A percentile compares a stretch with the other conserved stretches of the same genome.
phyloP scores from a whole-genome alignment of 2,329 filamentous ascomycete species.

The Colletotrichum tropicale region DNA sequence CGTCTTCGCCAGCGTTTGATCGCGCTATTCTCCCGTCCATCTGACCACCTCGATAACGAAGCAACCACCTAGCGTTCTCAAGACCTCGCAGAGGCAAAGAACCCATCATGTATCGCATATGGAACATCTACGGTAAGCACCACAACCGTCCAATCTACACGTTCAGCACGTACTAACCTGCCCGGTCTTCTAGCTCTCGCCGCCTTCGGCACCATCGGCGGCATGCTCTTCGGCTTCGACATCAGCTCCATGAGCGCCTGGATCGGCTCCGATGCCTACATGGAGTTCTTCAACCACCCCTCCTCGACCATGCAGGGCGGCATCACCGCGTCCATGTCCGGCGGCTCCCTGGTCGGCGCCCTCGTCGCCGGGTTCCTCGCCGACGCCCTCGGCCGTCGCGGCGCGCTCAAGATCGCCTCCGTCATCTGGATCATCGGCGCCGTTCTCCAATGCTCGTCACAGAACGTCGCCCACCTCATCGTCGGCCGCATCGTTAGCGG shows the following conservation, averaged over 20 bases:
- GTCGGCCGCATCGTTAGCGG: slow-evolving; percentile 66
- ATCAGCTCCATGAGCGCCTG: slow-evolving; percentile 64
- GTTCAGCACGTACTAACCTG: background rate
- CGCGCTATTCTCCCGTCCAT: background rate
- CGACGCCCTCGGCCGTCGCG: slow-evolving; percentile 51
- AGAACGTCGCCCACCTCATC: slow-evolving; percentile 60
- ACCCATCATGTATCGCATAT: slow-evolving; percentile 36
- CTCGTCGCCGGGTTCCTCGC: slow-evolving; percentile 52
- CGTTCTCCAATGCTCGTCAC: slow-evolving; percentile 61
- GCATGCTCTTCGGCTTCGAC: slow-evolving; percentile 58
- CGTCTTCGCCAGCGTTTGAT: background rate
- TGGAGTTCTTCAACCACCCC: slow-evolving; percentile 55
- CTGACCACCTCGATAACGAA: background rate
- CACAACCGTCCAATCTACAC: background rate
- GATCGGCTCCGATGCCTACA: slow-evolving; percentile 55
- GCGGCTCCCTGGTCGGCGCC: slow-evolving; percentile 55
- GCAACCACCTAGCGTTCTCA: background rate
- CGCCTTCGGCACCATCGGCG: slow-evolving; percentile 45
- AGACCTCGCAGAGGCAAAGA: background rate
- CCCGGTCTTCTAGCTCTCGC: slow-evolving; percentile 31
- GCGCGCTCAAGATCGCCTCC: slow-evolving; percentile 49
- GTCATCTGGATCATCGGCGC: slow-evolving; percentile 62
- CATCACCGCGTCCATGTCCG: slow-evolving; percentile 56
- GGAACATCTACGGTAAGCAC: slow-evolving; percentile 39
- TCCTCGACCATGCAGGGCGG: slow-evolving; percentile 52